Conservation (phyloP, 371 early-diverging fungal species). For the Apophysomyces ossiformis region DNA sequence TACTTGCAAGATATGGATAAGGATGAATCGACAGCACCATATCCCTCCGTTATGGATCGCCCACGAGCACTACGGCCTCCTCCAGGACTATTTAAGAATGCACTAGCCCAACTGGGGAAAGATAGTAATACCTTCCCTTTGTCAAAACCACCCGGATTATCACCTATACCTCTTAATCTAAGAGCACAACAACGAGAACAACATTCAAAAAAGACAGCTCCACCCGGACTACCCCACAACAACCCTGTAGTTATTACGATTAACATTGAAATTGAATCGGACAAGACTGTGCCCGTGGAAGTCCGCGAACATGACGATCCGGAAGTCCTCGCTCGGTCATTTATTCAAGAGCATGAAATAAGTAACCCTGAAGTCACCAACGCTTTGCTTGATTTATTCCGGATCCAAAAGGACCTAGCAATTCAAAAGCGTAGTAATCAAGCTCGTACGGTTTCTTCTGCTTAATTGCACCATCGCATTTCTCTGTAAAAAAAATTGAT, state of each 20-base stretch:
- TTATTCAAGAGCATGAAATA: conserved; percentile 14
- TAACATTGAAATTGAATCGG: conserved; percentile 22
- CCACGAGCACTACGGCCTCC: conserved; percentile 15
- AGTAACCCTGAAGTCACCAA: conserved; percentile 12
- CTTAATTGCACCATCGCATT: not conserved
- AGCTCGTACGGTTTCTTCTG: not conserved
- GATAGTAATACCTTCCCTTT: not conserved
- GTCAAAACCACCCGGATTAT: conserved; percentile 19
- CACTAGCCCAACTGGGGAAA: conserved; percentile 3
- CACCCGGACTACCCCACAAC: not conserved
- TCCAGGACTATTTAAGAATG: conserved; percentile 20
- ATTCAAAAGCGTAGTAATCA: conserved; percentile 13
- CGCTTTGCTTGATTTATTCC: conserved; percentile 18
- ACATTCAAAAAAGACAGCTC: not conserved
- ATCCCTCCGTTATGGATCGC: conserved; percentile 1
- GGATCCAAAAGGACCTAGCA: conserved; percentile 16
- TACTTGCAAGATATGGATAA: not conserved
- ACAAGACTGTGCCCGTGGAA: conserved; percentile 19
- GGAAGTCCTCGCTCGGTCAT: conserved; percentile 13
- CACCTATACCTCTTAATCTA: conserved; percentile 19
- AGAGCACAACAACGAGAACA: conserved; percentile 13
- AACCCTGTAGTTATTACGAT: conserved; percentile 28
- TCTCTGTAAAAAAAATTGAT: too few species aligned
- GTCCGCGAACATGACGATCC: conserved; percentile 28
- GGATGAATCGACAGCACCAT: not conserved